Conservation (phyloP, 2,329 filamentous ascomycete genomes). For the Erysiphe neolycopersici region DNA sequence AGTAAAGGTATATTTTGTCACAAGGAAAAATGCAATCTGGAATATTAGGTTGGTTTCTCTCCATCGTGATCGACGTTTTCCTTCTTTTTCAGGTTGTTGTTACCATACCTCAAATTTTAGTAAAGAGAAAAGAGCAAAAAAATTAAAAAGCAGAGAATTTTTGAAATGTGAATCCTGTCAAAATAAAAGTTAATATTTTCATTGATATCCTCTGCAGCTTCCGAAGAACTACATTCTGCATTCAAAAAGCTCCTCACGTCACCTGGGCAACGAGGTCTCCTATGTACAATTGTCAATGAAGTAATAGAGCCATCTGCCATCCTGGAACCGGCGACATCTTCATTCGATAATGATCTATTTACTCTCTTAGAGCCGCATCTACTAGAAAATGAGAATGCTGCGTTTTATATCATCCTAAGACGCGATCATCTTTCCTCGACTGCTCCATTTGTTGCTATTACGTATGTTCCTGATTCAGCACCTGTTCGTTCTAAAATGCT, state of each 20-base stretch:
- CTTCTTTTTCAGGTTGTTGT: too few species aligned
- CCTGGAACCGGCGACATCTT: constrained; percentile 24
- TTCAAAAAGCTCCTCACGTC: constrained; percentile 44
- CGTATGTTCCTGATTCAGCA: constrained; percentile 54
- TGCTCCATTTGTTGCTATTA: constrained; percentile 34
- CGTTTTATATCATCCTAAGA: constrained; percentile 51
- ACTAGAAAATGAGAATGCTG: constrained; percentile 26
- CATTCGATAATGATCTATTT: constrained; percentile 36
- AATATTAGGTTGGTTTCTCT: too few species aligned
- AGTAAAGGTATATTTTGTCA: too few species aligned
- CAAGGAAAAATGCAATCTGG: too few species aligned
- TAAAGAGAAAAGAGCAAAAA: too few species aligned
- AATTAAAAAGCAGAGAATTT: too few species aligned
- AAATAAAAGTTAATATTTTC: too few species aligned
- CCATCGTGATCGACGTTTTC: too few species aligned
- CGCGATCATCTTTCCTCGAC: constrained; percentile 27
- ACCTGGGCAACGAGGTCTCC: constrained; percentile 35
- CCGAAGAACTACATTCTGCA: constrained; percentile 46
- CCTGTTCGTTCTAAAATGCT: constrained; percentile 71
- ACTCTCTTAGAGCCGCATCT: constrained; percentile 32
- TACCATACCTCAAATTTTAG: too few species aligned
- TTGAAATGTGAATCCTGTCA: too few species aligned
- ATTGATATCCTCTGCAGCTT: constrained; percentile 23
- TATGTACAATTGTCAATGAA: constrained; percentile 45
- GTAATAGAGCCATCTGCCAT: constrained; percentile 32